Evolutionary conservation across 1,284 basidiomycete genomes (phyloP).

Genomic region (Paramarasmius palmivorus): DNA sequence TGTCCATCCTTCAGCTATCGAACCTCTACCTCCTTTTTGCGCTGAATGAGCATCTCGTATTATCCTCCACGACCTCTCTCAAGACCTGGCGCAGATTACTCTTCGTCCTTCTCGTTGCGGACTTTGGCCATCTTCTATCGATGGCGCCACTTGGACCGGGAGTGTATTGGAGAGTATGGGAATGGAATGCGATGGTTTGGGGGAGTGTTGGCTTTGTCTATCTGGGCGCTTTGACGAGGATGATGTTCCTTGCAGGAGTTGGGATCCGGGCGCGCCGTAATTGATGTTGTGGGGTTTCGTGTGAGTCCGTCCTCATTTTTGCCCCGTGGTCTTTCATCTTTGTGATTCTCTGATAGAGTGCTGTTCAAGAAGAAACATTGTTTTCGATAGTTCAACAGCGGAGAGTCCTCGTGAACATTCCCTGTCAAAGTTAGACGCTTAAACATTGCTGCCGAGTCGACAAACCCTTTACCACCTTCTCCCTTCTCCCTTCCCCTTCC

Average conservation of each 20-base stretch:
- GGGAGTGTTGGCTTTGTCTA: slow-evolving; percentile 58
- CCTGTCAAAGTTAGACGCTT: no score
- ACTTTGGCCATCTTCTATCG: slow-evolving; percentile 48
- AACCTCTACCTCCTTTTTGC: slow-evolving; percentile 56
- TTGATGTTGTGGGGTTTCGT: no score
- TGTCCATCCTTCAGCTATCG: slow-evolving; percentile 47
- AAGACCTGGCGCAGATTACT: slow-evolving; percentile 45
- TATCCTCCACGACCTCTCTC: slow-evolving; percentile 41
- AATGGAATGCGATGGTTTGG: slow-evolving; percentile 56
- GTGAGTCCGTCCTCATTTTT: no score
- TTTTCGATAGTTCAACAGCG: no score
- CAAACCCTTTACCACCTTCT: no score
- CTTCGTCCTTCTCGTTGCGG: slow-evolving; percentile 46
- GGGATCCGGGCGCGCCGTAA: slow-evolving; percentile 25
- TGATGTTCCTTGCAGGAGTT: slow-evolving; percentile 37
- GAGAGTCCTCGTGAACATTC: no score
- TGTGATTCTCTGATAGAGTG: no score
- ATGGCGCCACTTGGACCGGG: slow-evolving; percentile 46
- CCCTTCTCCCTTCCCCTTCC: no score
- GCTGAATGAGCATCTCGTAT: slow-evolving; percentile 52
- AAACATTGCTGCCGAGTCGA: no score
- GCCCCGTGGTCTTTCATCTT: no score
- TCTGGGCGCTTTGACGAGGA: slow-evolving; percentile 40
- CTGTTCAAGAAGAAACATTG: no score
- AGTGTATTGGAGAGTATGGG: slow-evolving; percentile 42